Evolutionary conservation across 805 yeast genomes (phyloP).

Genomic region (Ogataea populi-albae): DNA sequence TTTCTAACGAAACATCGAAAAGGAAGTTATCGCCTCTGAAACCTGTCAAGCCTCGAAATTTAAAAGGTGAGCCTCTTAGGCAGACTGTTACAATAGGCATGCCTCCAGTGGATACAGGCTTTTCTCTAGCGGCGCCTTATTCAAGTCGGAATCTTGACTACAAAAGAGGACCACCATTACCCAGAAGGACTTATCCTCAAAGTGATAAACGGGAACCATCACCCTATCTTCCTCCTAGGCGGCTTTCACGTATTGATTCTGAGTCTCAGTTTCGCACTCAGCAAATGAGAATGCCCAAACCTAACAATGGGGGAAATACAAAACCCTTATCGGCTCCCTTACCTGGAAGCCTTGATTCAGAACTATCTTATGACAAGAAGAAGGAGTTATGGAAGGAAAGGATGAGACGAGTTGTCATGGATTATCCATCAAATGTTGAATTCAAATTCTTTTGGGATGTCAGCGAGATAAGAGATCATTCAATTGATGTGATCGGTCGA

Average conservation of each 20-base stretch:
- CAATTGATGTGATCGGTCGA: constrained; percentile 17
- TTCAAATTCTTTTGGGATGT: constrained; percentile 45
- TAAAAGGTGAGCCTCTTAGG: background rate
- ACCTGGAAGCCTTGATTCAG: constrained; percentile 7
- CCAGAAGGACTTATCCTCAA: constrained; percentile 6
- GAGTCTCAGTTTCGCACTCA: background rate
- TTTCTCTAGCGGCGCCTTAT: too few relatives aligned
- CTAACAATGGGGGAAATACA: background rate
- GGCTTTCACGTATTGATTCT: constrained; percentile 1
- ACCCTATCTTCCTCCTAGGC: background rate
- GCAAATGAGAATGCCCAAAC: background rate
- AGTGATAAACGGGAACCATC: constrained; percentile 5
- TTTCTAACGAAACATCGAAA: too few relatives aligned
- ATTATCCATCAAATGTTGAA: constrained; percentile 38
- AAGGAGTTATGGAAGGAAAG: constrained; percentile 58
- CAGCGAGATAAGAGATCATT: constrained; percentile 37
- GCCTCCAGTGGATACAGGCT: too few relatives aligned
- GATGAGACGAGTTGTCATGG: constrained; percentile 39
- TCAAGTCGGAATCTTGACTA: too few relatives aligned
- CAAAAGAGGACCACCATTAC: constrained; percentile 11
- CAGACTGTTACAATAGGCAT: background rate
- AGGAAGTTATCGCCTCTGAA: background rate
- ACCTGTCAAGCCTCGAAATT: background rate
- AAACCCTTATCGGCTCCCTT: constrained; percentile 2
- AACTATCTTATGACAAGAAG: constrained; percentile 41